Base-by-base conservation (phyloP, 495 filamentous ascomycete genomes). In the Penicillium canescens region DNA sequence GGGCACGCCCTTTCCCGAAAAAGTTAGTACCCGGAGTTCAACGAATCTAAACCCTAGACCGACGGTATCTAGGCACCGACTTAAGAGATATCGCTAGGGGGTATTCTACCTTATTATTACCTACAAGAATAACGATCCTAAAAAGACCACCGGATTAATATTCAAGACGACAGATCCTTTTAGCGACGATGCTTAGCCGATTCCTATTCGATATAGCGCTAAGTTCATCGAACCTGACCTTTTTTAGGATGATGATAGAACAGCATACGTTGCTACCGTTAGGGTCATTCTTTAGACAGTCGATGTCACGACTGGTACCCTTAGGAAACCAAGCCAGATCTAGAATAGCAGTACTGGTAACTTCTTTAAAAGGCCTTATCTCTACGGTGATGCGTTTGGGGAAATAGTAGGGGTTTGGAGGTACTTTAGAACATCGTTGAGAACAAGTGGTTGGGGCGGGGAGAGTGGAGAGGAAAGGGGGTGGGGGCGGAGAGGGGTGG, bases 281-380 rank as follows among this genome's bases (percentile, higher is more conserved):
- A 54, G 54, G 2, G 41, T 60, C 18, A 38, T 40, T 20, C 53
- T 50, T 24, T 12, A 42, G 4, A 54, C 57, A 4, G 52, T 66
- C 16, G 54, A 66, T 42, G 41, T 66, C 13, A 36, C 36, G 13
- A 64, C 61, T 10, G 61, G 59, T 4, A 35, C 31, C 2, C 49
- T 43, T 3, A 45, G 51, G 2, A 45, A 45, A 12, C 10, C 51
- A 35, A 77, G 71, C 46, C 81, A 77, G 52, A 74, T 87, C 43
- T 86, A 79, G 65, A 53, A 58, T 8, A 83, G 83, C 16, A 83
- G 77, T 16, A 80, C 80, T 0, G 63, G 78, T 31, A 74, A 70
- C 14, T 69, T 84, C 12, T 78, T 82, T 6, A 85, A 88, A 60
- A 85, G 78, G 2, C 82, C 85, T 10, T 84, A 87, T 62, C 63